Conservation (phyloP, 1,284 basidiomycete species). For the Trametes polyzona region DNA sequence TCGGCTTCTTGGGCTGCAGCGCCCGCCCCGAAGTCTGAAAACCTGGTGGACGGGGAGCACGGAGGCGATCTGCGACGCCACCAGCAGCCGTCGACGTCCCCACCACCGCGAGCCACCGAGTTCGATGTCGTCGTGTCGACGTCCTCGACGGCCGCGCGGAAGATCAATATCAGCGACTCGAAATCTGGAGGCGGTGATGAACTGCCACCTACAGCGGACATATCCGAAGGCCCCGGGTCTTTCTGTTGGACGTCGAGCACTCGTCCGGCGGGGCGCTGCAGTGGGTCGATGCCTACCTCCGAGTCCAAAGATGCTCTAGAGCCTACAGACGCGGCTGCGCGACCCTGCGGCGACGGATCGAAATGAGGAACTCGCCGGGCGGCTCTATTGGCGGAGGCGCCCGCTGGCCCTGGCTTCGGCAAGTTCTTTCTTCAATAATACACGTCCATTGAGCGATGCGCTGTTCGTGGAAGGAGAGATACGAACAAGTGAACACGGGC, state of each 20-base stretch:
- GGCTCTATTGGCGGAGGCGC: no score
- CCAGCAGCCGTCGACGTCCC: not conserved
- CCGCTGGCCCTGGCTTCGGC: no score
- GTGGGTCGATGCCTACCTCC: no score
- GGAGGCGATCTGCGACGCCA: conserved; percentile 2
- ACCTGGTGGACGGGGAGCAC: not conserved
- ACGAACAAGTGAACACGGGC: no score
- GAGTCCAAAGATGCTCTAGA: no score
- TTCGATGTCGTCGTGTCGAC: not conserved
- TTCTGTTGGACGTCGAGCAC: not conserved
- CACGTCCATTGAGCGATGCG: no score
- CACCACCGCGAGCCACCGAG: not conserved
- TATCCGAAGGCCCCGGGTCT: not conserved
- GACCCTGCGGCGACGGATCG: no score
- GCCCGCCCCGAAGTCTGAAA: not conserved
- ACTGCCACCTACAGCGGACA: not conserved
- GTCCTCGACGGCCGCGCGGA: no score
- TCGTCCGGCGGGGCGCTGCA: not conserved
- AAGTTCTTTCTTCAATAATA: no score
- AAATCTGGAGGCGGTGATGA: not conserved
- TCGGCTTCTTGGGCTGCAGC: not conserved
- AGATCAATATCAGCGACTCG: not conserved
- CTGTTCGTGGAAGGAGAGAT: no score
- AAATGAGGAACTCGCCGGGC: no score
- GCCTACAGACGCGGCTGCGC: no score